Base-by-base conservation (phyloP, 108 stramenopile species). In the Cyclotella cryptica region DNA sequence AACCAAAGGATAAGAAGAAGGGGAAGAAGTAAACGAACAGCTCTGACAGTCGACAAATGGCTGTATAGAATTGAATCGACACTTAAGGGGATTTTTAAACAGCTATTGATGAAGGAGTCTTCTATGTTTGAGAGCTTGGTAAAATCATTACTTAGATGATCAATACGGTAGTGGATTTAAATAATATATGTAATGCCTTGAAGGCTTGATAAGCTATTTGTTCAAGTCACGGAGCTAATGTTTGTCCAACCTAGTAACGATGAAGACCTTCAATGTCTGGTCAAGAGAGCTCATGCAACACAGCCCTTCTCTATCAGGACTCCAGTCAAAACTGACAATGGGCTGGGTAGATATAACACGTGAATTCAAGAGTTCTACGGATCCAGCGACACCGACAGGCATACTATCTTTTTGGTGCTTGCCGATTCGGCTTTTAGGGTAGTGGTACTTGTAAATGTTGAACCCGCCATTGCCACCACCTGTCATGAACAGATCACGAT, bases 251-350 rank as follows among this genome's bases (percentile, higher is more conserved):
- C 77, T 83, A 3, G 81, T 83, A 12, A 83, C 71, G 57, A 78
- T 78, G 51, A 68, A 78, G 0, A 83, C 81, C 8, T 75, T 71
- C 41, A 95, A 24, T 10, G 88, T 95, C 87, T 96, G 96, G 74
- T 96, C 96, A 30, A 96, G 85, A 44, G 87, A 90, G 27, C 78
- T 74, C 59, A 93, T 72, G 67, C 84, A 88, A 69, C 84, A 78
- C n/a, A 96, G 77, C 27, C 96, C 96, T 73, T 92, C 91, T 75
- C 86, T 89, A 71, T 94, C 93, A 41, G 90, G 88, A 54, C 72
- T 78, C 96, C 96, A 96, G 65, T 96, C 96, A 62, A 94, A 92
- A 66, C 88, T 86, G 11, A 90, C 86, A 29, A 96, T 88, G n/a
- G 96, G 96, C 74, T 96, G 96, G 15, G 96, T 90, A 46, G 84